Base-by-base conservation (phyloP, 208 protist species). In the Giardia duodenalis region DNA sequence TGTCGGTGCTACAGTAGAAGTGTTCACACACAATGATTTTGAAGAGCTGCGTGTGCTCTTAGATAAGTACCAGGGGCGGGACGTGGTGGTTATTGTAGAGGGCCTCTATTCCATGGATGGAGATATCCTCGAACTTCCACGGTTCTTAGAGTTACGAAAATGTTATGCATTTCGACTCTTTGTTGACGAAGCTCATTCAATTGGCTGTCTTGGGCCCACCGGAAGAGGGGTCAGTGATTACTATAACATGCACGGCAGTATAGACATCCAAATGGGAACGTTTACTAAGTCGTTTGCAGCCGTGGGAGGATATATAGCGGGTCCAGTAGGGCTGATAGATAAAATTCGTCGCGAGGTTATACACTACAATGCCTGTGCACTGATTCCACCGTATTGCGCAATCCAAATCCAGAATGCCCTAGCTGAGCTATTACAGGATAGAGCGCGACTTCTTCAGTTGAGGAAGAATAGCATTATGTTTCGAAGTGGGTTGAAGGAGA, bases 321-420 rank as follows among this genome's bases (percentile, higher is more conserved):
- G 47, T 0, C 43, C 67, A 47, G 93, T 93, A 47, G 57, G 42
- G 0, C 0, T 94, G 0, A 94, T 95, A 92, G 45, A 0, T 92
- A 95, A 96, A 92, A 90, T 98, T 0, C 95, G 95, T 88, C 92
- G 93, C 39, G 94, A 95, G 93, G 95, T 94, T 92, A 95, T 95
- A 47, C 95, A 96, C 44, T 93, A 94, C 47, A 93, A 97, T 42
- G 94, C 96, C 93, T 95, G 94, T 93, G 94, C 96, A 90, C 94
- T 94, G 10, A 97, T 99, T 92, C 93, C 96, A 0, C 95, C 97
- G 1, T 93, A 96, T 39, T 98, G 96, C 92, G 96, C 96, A 1
- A 95, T 97, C 93, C 97, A 98, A 95, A 95, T 96, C 47, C 90
- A 98, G 1, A 95, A 95, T 3, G 95, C 97, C 2, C 93, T 98